Base-by-base conservation (phyloP, 805 yeast species). In the Saccharomycopsis selenospora region DNA sequence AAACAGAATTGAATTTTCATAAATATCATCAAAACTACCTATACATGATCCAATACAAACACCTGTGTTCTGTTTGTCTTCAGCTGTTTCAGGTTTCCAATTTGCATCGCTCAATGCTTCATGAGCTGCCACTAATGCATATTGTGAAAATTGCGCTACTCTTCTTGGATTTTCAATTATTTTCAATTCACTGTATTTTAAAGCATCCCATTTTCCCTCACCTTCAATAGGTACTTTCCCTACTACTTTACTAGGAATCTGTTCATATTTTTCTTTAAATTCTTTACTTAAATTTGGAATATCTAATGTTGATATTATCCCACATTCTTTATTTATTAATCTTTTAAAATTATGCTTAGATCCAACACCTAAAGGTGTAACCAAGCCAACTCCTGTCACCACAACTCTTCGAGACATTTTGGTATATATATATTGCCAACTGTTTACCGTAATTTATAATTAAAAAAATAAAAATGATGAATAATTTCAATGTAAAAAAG, bases 1-100 rank as follows among this genome's bases (percentile, higher is more conserved):
- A 52, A 77, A 77, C 1, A 71, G 68, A 11, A 77, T 71, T 1
- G 87, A 64, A 56, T 82, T 86, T 3, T 77, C 82, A 57, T 79
- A 79, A 0, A 77, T 64, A 51, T 87, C 95, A 14, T 78, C 82
- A 43, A 91, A 72, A 2, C 95, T 85, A 0, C 97, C 98, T 44
- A 93, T 85, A 0, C 97, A 96, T 1, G 95, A 82, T 0, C 98
- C 99, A 6, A 91, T 76, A n/a, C 88, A 81, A 1, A 86, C 89
- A 2, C 97, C 95, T 2, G 79, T 66, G 38, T 59, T 59, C 73
- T 53, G 43, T 23, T 43, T 50, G 3, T 55, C 53, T 2, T 62
- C 59, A 1, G 63, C 66, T 1, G 65, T 49, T 1, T 48, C 49
- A 0, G 80, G 75, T 25, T 59, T 50, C 73, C 82, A 73, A 27